Conservation (phyloP, 345 rosid genomes). For the Angophora floribunda region DNA sequence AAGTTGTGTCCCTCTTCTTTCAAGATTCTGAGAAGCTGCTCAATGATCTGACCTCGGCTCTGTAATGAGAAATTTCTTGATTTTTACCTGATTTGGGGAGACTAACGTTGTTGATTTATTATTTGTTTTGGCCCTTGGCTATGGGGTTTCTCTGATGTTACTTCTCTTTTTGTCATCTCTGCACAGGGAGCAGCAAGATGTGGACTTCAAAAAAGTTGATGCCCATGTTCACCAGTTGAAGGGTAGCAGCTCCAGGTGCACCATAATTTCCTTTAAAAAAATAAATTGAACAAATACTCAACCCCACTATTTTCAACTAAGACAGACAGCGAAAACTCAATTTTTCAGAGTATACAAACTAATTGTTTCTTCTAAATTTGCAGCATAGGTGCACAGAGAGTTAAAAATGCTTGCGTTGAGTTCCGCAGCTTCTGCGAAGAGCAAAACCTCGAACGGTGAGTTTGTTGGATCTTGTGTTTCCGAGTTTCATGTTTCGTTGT, state of each 20-base stretch:
- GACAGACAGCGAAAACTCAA: background rate
- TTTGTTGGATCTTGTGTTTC: background rate
- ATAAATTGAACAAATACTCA: background rate
- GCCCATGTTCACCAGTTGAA: constrained; percentile 91
- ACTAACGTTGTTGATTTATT: background rate
- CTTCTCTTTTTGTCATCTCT: background rate
- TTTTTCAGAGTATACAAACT: background rate
- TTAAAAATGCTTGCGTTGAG: constrained; percentile 67
- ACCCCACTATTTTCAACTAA: background rate
- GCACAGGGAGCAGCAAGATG: constrained; percentile 54
- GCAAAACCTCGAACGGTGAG: constrained; percentile 73
- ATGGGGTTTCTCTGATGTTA: background rate
- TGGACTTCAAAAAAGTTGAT: constrained; percentile 84
- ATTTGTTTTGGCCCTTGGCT: background rate
- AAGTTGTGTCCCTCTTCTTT: constrained; percentile 83
- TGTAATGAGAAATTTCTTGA: constrained; percentile 22
- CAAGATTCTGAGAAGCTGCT: constrained; percentile 88
- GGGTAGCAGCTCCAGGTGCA: constrained; percentile 94
- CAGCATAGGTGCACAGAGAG: constrained; percentile 95
- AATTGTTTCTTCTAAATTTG: background rate
- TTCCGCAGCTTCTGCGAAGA: constrained; percentile 79
- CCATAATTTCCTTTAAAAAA: background rate
- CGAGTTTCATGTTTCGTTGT: background rate
- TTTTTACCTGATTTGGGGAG: background rate
- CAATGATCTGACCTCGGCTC: constrained; percentile 57